Conservation (phyloP, 176 grass and related monocot genomes). For the Carex cristatella region DNA sequence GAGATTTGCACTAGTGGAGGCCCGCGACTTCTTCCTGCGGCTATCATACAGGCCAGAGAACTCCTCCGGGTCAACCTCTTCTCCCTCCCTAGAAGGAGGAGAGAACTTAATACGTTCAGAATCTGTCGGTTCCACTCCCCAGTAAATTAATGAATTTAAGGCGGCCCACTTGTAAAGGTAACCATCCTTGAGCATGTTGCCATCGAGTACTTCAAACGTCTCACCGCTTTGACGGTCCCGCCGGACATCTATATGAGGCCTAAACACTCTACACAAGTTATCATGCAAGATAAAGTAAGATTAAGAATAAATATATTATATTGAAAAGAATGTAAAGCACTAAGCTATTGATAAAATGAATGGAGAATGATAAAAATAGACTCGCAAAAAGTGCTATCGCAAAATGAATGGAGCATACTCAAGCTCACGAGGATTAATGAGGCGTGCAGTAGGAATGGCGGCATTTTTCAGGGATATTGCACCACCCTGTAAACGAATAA, state of each 20-base stretch:
- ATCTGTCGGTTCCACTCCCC: slow-evolving; percentile 75
- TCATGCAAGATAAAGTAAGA: background rate
- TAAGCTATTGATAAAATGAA: slow-evolving; percentile 21
- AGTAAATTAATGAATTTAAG: slow-evolving; percentile 82
- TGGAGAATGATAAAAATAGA: background rate
- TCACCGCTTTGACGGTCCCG: slow-evolving; percentile 82
- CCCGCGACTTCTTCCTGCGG: slow-evolving; percentile 40
- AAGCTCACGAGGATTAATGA: slow-evolving; percentile 84
- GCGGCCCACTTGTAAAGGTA: slow-evolving; percentile 82
- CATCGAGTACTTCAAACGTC: slow-evolving; percentile 81
- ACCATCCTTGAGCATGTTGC: slow-evolving; percentile 94
- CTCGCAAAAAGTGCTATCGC: background rate
- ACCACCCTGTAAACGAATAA: slow-evolving; percentile 55
- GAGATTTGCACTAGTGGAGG: slow-evolving; percentile 43
- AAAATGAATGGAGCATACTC: slow-evolving; percentile 43
- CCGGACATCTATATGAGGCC: slow-evolving; percentile 68
- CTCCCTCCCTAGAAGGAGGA: slow-evolving; percentile 36
- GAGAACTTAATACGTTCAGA: slow-evolving; percentile 78
- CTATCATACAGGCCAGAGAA: slow-evolving; percentile 60
- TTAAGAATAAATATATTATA: slow-evolving; percentile 8
- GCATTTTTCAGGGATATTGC: slow-evolving; percentile 78
- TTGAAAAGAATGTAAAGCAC: slow-evolving; percentile 21
- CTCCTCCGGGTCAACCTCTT: slow-evolving; percentile 40
- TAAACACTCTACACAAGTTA: slow-evolving; percentile 52
- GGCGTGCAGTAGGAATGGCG: slow-evolving; percentile 53